phyloP scores from a whole-genome alignment of 352 stramenopile genomes.

The Phytopythium boreale region DNA sequence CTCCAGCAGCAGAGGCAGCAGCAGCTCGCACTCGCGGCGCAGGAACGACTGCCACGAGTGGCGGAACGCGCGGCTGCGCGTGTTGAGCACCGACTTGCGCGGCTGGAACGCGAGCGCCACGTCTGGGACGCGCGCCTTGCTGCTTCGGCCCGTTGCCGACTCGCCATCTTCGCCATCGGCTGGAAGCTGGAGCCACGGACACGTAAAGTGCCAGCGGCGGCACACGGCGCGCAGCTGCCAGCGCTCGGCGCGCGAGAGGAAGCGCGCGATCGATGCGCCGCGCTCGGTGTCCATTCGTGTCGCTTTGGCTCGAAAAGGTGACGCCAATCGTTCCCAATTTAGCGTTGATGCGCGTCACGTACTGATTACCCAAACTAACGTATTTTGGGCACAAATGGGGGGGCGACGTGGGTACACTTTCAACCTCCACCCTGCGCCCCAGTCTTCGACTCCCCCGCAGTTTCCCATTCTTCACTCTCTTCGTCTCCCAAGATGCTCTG shows the following conservation, averaged over 20 bases:
- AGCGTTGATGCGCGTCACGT: not conserved
- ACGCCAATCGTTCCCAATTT: not conserved
- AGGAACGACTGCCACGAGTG: constrained; percentile 59
- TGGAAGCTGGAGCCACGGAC: constrained; percentile 37
- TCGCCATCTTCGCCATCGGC: constrained; percentile 5
- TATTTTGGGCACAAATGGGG: not conserved
- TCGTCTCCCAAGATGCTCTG: not conserved
- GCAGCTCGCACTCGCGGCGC: constrained; percentile 25
- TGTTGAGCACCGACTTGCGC: constrained; percentile 51
- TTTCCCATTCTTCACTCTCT: not conserved
- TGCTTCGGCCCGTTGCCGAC: too few relatives aligned
- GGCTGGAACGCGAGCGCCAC: constrained; percentile 18
- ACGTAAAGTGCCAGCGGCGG: constrained; percentile 57
- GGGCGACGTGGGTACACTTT: not conserved
- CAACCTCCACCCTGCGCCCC: not conserved
- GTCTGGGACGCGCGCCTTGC: not conserved
- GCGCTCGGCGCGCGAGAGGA: constrained; percentile 42
- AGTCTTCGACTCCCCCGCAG: not conserved
- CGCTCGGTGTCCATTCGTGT: constrained; percentile 32
- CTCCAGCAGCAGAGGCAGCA: constrained; percentile 35
- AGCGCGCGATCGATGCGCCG: constrained; percentile 27
- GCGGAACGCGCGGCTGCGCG: constrained; percentile 47
- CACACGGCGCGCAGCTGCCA: constrained; percentile 42
- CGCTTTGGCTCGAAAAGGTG: not conserved
- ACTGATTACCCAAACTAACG: not conserved